Base-by-base conservation (phyloP, 1,284 basidiomycete genomes). In the Austroboletus niveus region DNA sequence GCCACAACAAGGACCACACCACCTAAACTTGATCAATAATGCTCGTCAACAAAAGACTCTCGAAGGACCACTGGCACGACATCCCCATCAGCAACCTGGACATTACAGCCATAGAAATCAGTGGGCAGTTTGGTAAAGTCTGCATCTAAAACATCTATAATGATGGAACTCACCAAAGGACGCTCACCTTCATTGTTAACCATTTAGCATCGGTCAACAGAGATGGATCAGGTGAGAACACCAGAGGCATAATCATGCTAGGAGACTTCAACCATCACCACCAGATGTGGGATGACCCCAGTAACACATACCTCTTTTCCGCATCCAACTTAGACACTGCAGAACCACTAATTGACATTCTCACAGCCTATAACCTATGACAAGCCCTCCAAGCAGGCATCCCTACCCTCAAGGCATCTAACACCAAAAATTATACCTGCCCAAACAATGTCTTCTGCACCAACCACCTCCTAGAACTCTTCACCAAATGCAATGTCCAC, bases 201-300 rank as follows among this genome's bases (percentile, higher is more conserved):
- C 29, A 9, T 6, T 10, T 12, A 36, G 20, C 17, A 17, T 17
- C 17, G 17, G 17, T 17, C 17, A 0, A 8, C 17, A 0, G 4
- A 17, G 8, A 8, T 29, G 0, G 8, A 53, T 17, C 10, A 17
- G 17, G 14, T 4, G 38, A 54, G 6, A 32, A 32, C 31, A 32
- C 31, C 31, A 3, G 12, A 8, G 31, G 31, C 31, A 54, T 54
- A 29, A 5, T 54, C 0, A 75, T 71, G 71, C 55, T 68, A 14
- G 39, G 43, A 0, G 43, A 53, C 8, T 52, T 53, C 14, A 53
- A 53, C n/a, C 4, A 3, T 0, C 78, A 81, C 57, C 75, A 80
- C 62, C 74, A 71, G 0, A 27, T 71, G 0, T 81, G 77, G 78
- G 75, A 79, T 4, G 66, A 72, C 5, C 48, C 55, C 0, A 22